Percentiles rank a stretch among this genome's conserved stretches.
phyloP scores from a whole-genome alignment of 805 yeast genomes.

The Ogataea ganodermae region DNA sequence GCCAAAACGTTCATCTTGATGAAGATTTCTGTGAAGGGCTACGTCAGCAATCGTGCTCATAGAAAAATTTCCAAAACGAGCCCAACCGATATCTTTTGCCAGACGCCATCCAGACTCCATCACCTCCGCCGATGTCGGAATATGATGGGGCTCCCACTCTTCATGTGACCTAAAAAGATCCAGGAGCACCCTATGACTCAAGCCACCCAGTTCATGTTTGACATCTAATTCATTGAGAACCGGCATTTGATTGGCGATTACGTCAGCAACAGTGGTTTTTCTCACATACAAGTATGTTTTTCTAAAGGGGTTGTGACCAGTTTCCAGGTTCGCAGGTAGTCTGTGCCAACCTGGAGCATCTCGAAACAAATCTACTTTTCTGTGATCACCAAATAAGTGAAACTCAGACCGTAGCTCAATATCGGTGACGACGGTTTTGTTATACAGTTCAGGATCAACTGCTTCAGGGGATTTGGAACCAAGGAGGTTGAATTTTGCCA shows the following conservation, averaged over 20 bases:
- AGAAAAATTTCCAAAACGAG: background rate
- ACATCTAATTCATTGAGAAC: conserved; percentile 13
- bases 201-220: background rate
- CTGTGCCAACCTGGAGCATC: conserved; percentile 15
- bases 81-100: background rate
- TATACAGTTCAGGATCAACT: background rate
- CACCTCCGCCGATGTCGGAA: background rate
- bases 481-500: background rate
- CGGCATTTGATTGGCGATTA: conserved; percentile 12
- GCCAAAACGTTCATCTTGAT: background rate
- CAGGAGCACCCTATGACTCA: conserved; percentile 22
- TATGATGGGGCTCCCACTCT: no score
- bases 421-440: conserved; percentile 16
- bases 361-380: background rate
- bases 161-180: no score
- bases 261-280: conserved; percentile 10
- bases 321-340: conserved; percentile 25
- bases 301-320: conserved; percentile 13
- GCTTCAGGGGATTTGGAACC: background rate
- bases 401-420: conserved; percentile 17
- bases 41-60: background rate
- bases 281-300: conserved; percentile 17
- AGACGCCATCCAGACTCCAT: background rate
- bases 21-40: background rate
- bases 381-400: conserved; percentile 11